Evolutionary conservation across 345 rosid genomes (phyloP), one percentile per base, ranked within the genome.

Genomic region (Hibiscus tridactylites): DNA sequence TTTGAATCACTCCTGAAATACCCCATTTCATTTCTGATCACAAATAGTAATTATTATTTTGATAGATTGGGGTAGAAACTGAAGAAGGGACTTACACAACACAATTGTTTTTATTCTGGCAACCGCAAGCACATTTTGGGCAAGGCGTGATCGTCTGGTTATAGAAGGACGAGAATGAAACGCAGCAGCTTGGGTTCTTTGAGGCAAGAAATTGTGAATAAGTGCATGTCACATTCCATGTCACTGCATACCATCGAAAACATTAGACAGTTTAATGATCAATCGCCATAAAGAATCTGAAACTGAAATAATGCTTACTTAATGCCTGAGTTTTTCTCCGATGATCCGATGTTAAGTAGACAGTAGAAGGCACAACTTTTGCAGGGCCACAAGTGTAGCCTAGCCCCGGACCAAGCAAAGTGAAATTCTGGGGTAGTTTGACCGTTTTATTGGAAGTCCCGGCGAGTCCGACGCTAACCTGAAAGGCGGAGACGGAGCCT

Each of bases 201-300:
- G 86, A 82, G 39, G 92, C 96, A 68, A 90, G 75, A 72, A 90
- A 86, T 70, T 88, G 92, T 3, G 98, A 90, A 70, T 88, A 90
- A 47, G 96, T 88, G 92, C 96, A 92, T 11, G 96, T 92, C 19
- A 90, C 92, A 65, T 90, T 90, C 96, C 98, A 92, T 54, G 98
- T 90, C 91, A 92, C 98, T 92, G 87, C 64, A 65, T 13, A 29
- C 5, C 54, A 79, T 56, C 12, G 2, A 29, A 21, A 69, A 47
- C 4, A 24, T 60, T 29, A 68, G 58, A 15, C 9, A 10, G 8
- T 44, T 44, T 39, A 7, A 39, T 9, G 47, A 44, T 44, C 47
- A 44, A 26, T 29, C 3, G 28, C 17, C 59, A n/a, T 4, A 17
- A n/a, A 28, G 16, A 17, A 1, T 35, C 42, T 2, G 47, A 44